Evolutionary conservation across 2,329 filamentous ascomycete genomes (phyloP).

Genomic region (Trichoderma atroviride): DNA sequence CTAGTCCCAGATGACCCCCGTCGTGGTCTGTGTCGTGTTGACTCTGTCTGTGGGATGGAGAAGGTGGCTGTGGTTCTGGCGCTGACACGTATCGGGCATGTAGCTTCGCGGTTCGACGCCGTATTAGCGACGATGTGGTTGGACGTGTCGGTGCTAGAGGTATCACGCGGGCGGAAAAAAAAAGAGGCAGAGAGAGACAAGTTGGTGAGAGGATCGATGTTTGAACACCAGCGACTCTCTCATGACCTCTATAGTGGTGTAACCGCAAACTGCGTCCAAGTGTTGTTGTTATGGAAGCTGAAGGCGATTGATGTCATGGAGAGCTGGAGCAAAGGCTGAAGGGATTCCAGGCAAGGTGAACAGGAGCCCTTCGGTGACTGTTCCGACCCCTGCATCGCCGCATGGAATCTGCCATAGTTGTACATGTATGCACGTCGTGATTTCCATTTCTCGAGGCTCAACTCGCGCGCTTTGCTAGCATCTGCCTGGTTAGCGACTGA

Average conservation of each 20-base stretch:
- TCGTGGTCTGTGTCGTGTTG: neutral
- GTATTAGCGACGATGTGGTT: slow-evolving; percentile 13
- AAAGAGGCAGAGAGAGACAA: neutral
- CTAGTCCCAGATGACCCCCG: neutral
- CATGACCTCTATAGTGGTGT: neutral
- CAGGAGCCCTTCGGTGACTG: neutral
- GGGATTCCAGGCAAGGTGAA: neutral
- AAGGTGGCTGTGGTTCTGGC: slow-evolving; percentile 20
- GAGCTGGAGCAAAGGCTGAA: neutral
- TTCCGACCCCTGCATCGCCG: neutral
- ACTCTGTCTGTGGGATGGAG: neutral
- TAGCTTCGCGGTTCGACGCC: neutral
- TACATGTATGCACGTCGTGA: neutral
- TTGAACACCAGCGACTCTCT: neutral
- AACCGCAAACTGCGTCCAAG: neutral
- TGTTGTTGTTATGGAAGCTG: neutral
- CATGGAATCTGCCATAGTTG: neutral
- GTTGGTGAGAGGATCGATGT: neutral
- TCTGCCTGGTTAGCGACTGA: neutral
- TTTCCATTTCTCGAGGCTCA: neutral
- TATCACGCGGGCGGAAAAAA: slow-evolving; percentile 11
- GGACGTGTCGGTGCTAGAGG: slow-evolving; percentile 17
- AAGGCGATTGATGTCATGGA: neutral
- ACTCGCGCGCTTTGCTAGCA: neutral
- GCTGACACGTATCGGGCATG: slow-evolving; percentile 18